These are phyloP conservation scores for Trichoderma asperellum DNA, from an alignment of 2,329 filamentous ascomycete genomes.

Conservation along the genomic window DNA sequence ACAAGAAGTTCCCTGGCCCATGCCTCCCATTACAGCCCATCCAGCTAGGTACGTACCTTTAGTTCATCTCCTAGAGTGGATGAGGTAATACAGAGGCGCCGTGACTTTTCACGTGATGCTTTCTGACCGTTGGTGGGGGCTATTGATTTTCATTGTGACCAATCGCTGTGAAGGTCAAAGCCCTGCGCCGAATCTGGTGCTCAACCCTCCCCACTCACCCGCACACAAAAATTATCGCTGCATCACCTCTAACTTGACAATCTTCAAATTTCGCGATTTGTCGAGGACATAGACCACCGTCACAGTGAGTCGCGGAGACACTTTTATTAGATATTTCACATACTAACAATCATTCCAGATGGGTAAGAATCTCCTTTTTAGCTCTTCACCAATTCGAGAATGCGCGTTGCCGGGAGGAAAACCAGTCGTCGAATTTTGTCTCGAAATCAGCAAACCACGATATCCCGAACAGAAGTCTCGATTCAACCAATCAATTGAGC, in stretches of 20 bases:
- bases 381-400: conserved; percentile 10
- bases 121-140: conserved; percentile 31
- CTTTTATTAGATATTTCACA: conserved; percentile 42
- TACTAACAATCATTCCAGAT: conserved; percentile 56
- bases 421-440: conserved; percentile 2
- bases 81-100: not conserved
- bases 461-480: not conserved
- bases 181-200: conserved; percentile 42
- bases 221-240: conserved; percentile 50
- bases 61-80: not conserved
- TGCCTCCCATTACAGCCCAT: conserved; percentile 2
- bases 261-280: conserved; percentile 48
- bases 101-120: conserved; percentile 35
- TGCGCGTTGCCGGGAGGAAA: conserved; percentile 28
- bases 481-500: conserved; percentile 8
- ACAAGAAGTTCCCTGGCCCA: conserved; percentile 2
- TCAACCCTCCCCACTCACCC: conserved; percentile 47
- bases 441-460: conserved; percentile 8
- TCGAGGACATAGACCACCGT: conserved; percentile 52
- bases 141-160: conserved; percentile 29
- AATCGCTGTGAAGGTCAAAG: conserved; percentile 45
- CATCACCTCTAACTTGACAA: conserved; percentile 46
- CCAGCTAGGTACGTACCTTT: conserved; percentile 29
- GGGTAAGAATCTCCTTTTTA: conserved; percentile 56
- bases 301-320: conserved; percentile 52